Percentiles rank a stretch among this genome's conserved stretches.
Evolutionary conservation across 768 basidiomycete genomes (phyloP).

Genomic region (Mycena filopes): DNA sequence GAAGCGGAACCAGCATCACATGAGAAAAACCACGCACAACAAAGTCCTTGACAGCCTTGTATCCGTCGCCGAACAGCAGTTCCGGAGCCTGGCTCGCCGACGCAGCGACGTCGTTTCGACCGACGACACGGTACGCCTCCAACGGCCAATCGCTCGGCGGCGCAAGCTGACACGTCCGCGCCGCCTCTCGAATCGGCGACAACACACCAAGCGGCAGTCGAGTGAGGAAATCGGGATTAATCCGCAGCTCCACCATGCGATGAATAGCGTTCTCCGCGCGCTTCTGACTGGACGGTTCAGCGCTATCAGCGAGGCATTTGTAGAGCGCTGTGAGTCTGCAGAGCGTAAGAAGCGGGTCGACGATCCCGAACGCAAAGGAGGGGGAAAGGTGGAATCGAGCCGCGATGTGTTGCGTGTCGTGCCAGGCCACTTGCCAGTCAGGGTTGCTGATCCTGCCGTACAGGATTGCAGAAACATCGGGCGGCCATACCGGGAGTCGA

Average conservation of each 20-base stretch:
- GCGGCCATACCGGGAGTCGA: conserved; percentile 79
- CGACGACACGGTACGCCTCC: conserved; percentile 75
- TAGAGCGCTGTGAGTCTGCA: conserved; percentile 68
- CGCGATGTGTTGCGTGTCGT: conserved; percentile 60
- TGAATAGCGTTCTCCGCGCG: conserved; percentile 75
- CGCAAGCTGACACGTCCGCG: conserved; percentile 83
- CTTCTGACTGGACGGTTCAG: conserved; percentile 61
- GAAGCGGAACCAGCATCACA: conserved; percentile 4
- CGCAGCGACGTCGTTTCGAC: conserved; percentile 79
- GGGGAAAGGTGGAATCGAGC: conserved; percentile 59
- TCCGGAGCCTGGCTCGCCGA: conserved; percentile 62
- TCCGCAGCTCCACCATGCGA: conserved; percentile 60
- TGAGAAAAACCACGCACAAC: conserved; percentile 52
- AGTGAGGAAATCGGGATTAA: conserved; percentile 61
- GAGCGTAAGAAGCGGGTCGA: conserved; percentile 67
- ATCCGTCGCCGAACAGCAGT: conserved; percentile 61
- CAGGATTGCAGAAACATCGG: conserved; percentile 78
- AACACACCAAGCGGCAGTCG: conserved; percentile 75
- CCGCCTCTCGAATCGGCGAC: conserved; percentile 84
- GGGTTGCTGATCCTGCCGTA: conserved; percentile 70
- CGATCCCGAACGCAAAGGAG: conserved; percentile 70
- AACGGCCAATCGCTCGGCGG: conserved; percentile 81
- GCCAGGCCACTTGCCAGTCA: conserved; percentile 71
- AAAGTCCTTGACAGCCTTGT: conserved; percentile 65
- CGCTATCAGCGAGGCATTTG: conserved; percentile 65